Evolutionary conservation across 139 green algal genomes (phyloP), one percentile per base, ranked within the genome.

Genomic region (Desmodesmus armatus): DNA sequence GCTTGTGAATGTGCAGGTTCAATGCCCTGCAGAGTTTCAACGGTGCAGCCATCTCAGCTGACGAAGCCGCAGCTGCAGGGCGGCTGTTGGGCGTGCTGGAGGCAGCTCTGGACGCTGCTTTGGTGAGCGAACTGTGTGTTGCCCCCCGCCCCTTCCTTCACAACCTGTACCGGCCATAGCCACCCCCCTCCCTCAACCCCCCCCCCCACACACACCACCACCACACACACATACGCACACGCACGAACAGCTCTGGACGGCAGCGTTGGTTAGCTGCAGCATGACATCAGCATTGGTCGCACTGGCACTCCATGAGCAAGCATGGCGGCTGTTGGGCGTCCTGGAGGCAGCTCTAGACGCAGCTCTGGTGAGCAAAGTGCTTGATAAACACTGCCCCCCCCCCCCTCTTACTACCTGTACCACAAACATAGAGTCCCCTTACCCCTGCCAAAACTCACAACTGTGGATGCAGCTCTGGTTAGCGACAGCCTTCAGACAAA

Each of bases 1-100:
- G 66, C 41, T 53, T n/a, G 19, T 47, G n/a, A 4, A 35, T 33
- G 29, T 83, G 75, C 76, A 83, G 76, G 55, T 83, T 83, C 23
- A 25, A 19, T 21, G 3, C 19, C 55, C 37, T 83, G 39, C 1
- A 37, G 25, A 41, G 27, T 21, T 83, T 83, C 76, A 83, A 83
- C 9, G 76, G 55, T n/a, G 9, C 29, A 35, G 9, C 76, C 2
- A 37, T 83, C 25, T 62, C 25, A 37, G 13, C 21, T 23, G 53
- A 21, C 23, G 58, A 37, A 25, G 37, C 40, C 37, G 60, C 19
- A 21, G 25, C 11, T 27, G 53, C 58, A 53, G 58, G 39, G 19
- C 39, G 58, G 39, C 58, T 83, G 40, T 83, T 83, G 5, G 35
- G 55, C 9, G 19, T n/a, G 7, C 53, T 83, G 53, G 76, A 83